Base-by-base conservation (phyloP, 495 filamentous ascomycete species). In the Hyaloscypha bicolor region DNA sequence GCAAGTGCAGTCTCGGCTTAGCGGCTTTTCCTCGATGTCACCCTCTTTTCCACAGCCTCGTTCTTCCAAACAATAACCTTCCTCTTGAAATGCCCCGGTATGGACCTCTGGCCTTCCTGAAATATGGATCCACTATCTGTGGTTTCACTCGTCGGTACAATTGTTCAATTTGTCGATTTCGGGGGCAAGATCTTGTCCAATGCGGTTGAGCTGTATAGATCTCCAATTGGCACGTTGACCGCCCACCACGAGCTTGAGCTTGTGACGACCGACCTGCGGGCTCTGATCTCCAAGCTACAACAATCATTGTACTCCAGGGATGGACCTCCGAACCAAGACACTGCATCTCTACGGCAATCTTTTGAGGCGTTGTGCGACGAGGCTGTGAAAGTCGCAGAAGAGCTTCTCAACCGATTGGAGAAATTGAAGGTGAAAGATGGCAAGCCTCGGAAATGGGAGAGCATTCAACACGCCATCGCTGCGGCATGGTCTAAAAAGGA, bases 161-260 rank as follows among this genome's bases (percentile, higher is more conserved):
- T 63, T 6, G n/a, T 63, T n/a, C 39, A 63, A 31, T 63, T 63
- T 11, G 31, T 63, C 2, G 61, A 63, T 22, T 63, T 55, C 30
- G 61, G 39, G 1, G 9, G 16, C 21, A 63, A 32, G 9, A 6
- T 63, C 9, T 9, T 63, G 21, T 9, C 14, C 1, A 31, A 61
- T 30, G 55, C 19, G 1, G 9, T 19, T 21, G 22, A 58, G 30
- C 55, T 58, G 30, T 58, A 58, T 29, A 1, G 55, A 31, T 53
- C 51, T 21, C 16, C 16, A 6, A 6, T n/a, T 8, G 51, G 51
- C 1, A 25, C 1, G 6, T 4, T 53, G 1, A 2, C 16, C 2
- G 51, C 9, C 4, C 16, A 53, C 22, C 19, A 53, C 2, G 9
- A 53, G 51, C 51, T 53, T 21, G 22, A 53, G 19, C 16, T 53